A percentile compares a stretch with the other conserved stretches of the same genome.
Conservation (phyloP, 2,329 filamentous ascomycete species). For the Periconia sp. region DNA sequence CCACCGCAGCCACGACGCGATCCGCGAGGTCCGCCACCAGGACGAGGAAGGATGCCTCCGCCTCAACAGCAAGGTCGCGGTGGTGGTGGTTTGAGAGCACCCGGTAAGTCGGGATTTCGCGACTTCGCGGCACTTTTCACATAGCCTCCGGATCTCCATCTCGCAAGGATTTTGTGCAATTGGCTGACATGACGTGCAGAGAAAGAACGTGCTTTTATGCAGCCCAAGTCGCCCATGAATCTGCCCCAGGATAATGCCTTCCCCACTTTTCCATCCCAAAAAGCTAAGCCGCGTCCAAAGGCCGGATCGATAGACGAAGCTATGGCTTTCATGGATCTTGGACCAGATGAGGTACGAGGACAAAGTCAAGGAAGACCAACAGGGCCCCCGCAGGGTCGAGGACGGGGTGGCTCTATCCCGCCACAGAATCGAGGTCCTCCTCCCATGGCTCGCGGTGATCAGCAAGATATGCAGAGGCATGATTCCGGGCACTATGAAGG, state of each 20-base stretch:
- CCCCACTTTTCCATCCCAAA: conserved; percentile 46
- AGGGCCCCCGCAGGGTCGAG: conserved; percentile 23
- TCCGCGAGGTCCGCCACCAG: conserved; percentile 26
- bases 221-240: conserved; percentile 27
- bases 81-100: conserved; percentile 20
- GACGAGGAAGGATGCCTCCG: conserved; percentile 23
- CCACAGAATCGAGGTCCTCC: conserved; percentile 23
- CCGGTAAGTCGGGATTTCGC: conserved; percentile 23
- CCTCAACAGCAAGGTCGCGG: conserved; percentile 26
- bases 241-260: conserved; percentile 51
- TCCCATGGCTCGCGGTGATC: conserved; percentile 19
- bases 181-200: conserved; percentile 18
- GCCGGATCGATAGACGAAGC: conserved; percentile 31
- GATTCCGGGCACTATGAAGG: conserved; percentile 40
- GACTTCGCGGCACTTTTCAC: neutral
- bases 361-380: conserved; percentile 16
- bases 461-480: conserved; percentile 27
- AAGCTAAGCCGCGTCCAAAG: conserved; percentile 27
- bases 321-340: conserved; percentile 40
- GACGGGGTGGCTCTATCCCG: conserved; percentile 20
- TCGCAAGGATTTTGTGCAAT: neutral
- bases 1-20: conserved; percentile 28
- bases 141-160: neutral
- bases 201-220: conserved; percentile 31
- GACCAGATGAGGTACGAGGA: conserved; percentile 10